Base-by-base conservation (phyloP, 2,329 filamentous ascomycete genomes). In the Diaporthe citrichinensis region DNA sequence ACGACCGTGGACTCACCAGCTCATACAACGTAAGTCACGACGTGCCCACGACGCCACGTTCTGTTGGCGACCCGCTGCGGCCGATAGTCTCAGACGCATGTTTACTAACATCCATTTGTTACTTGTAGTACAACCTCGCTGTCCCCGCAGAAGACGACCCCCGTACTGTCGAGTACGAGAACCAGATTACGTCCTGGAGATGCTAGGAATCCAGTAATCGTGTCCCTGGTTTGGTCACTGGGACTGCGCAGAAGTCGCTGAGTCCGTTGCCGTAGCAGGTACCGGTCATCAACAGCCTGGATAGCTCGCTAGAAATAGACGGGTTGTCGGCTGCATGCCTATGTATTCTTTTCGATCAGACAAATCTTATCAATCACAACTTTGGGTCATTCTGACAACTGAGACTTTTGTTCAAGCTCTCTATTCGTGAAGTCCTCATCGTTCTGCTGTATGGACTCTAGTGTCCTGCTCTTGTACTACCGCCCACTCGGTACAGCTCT, bases 181-280 rank as follows among this genome's bases (percentile, higher is more conserved):
- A 69, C 49, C 31, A 69, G 10, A 69, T 69, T n/a, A 55, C 65
- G n/a, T 69, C 65, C 6, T 69, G 65, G 65, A 41, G 49, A 46
- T 69, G 65, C 34, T 69, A 69, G 23, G n/a, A 41, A 55, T 12
- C 6, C 12, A n/a, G 14, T 7, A 8, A 3, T 1, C 2, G 12
- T 7, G 23, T 10, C 14, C 9, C 34, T 41, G 8, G 2, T n/a
- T 8, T 8, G 8, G 7, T 23, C 1, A 41, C 17, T 55, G 25
- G 31, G 2, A 12, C 3, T 14, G 4, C n/a, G 3, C 14, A 53
- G n/a, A 20, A 14, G 31, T 10, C 31, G 31, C n/a, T 69, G n/a
- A 15, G 46, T 25, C 1, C 8, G 15, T 17, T 55, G 9, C n/a
- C 20, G n/a, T 41, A 55, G 17, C 4, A 41, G n/a, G 6, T 1